Conservation (phyloP, 2,329 filamentous ascomycete species). For the Ophiostoma sp. region DNA sequence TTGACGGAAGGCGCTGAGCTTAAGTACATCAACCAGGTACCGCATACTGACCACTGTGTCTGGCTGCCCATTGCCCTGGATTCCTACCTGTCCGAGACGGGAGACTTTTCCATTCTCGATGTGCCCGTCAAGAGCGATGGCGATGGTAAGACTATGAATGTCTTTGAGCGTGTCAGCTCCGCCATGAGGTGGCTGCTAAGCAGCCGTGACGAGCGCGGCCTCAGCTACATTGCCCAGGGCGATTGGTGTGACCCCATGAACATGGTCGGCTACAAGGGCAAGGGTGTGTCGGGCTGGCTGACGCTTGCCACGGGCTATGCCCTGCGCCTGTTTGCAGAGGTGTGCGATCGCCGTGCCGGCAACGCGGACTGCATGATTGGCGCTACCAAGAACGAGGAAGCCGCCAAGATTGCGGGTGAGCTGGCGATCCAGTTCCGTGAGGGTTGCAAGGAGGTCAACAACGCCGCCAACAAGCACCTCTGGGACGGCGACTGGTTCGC, state of each 20-base stretch:
- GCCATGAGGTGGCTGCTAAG: constrained; percentile 58
- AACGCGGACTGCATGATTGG: constrained; percentile 30
- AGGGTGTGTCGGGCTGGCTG: constrained; percentile 59
- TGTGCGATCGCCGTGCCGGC: constrained; percentile 49
- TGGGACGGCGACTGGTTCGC: constrained; percentile 60
- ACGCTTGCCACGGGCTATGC: constrained; percentile 57
- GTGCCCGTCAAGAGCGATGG: constrained; percentile 47
- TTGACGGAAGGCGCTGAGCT: constrained; percentile 55
- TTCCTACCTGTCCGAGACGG: constrained; percentile 56
- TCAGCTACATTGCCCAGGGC: constrained; percentile 59
- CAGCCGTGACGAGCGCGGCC: constrained; percentile 52
- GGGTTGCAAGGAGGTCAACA: constrained; percentile 50
- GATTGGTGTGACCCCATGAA: constrained; percentile 65
- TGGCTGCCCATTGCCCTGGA: constrained; percentile 58
- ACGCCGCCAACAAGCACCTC: constrained; percentile 51
- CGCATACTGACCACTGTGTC: constrained; percentile 60
- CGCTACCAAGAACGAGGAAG: neutral
- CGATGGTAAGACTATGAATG: constrained; percentile 49
- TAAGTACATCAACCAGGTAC: constrained; percentile 63
- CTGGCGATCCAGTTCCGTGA: constrained; percentile 47
- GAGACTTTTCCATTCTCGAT: constrained; percentile 51
- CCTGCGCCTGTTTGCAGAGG: constrained; percentile 53
- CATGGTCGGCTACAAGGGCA: constrained; percentile 61
- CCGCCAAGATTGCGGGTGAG: neutral
- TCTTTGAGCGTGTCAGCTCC: constrained; percentile 56